Percentiles rank a stretch among this genome's conserved stretches.
Evolutionary conservation across 2,329 filamentous ascomycete genomes (phyloP).

Genomic region (Cylindrodendrum hubeiense): DNA sequence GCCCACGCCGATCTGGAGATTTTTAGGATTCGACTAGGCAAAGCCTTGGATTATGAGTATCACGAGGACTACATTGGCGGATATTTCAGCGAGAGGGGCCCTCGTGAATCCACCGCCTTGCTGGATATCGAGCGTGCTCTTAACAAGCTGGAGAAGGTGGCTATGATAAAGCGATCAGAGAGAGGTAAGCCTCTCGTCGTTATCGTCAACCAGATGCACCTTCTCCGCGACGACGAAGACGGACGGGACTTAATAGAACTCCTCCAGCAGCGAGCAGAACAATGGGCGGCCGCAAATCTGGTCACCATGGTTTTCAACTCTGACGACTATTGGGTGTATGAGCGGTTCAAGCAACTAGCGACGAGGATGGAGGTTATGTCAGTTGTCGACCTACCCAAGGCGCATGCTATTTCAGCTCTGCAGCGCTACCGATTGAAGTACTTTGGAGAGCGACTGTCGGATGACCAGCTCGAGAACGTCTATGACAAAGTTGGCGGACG

Average conservation of each 20-base stretch:
- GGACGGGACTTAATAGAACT: constrained; percentile 95
- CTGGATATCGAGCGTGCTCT: constrained; percentile 96
- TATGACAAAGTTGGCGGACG: constrained; percentile 91
- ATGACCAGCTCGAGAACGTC: constrained; percentile 76
- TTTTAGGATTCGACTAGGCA: constrained; percentile 91
- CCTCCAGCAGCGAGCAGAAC: constrained; percentile 93
- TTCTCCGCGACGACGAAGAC: constrained; percentile 91
- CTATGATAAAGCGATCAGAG: constrained; percentile 74
- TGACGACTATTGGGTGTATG: constrained; percentile 99
- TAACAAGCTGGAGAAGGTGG: constrained; percentile 98
- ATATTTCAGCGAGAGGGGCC: constrained; percentile 94
- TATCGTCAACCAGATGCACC: constrained; percentile 93
- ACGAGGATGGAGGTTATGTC: constrained; percentile 95
- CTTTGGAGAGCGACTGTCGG: constrained; percentile 70
- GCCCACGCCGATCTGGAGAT: constrained; percentile 96
- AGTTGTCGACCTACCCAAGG: constrained; percentile 84
- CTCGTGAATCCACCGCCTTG: constrained; percentile 90
- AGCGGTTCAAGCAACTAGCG: constrained; percentile 90
- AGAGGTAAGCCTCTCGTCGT: constrained; percentile 82
- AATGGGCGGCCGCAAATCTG: constrained; percentile 93
- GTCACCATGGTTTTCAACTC: constrained; percentile 95
- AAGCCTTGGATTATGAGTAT: constrained; percentile 95
- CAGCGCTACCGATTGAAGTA: constrained; percentile 85
- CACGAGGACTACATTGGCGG: constrained; percentile 98
- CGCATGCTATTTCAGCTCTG: constrained; percentile 81